Evolutionary conservation across 2,329 filamentous ascomycete genomes (phyloP).

Genomic region (Diaporthe sp.): DNA sequence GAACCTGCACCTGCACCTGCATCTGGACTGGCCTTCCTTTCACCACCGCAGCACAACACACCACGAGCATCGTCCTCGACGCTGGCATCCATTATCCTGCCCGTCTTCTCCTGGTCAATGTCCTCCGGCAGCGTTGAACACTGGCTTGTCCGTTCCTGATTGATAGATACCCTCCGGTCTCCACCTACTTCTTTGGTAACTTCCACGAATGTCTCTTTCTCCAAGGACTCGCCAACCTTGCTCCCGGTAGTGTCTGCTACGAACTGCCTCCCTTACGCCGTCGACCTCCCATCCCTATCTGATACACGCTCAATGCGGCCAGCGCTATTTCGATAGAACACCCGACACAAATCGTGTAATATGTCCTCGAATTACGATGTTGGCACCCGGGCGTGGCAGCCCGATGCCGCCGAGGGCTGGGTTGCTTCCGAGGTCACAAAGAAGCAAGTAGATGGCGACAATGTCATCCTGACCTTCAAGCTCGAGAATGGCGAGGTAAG

Average conservation of each 20-base stretch:
- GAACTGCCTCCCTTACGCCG: constrained; percentile 33
- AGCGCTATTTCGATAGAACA: constrained; percentile 19
- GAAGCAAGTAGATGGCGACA: constrained; percentile 86
- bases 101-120: constrained; percentile 30
- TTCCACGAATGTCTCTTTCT: constrained; percentile 42
- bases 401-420: constrained; percentile 96
- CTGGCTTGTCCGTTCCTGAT: constrained; percentile 35
- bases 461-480: constrained; percentile 88
- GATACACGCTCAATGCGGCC: constrained; percentile 32
- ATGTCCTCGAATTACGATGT: constrained; percentile 98
- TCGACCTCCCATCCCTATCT: constrained; percentile 20
- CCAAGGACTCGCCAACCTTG: constrained; percentile 40
- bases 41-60: constrained; percentile 24
- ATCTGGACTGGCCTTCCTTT: constrained; percentile 18
- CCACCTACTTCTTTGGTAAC: constrained; percentile 14
- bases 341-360: constrained; percentile 43
- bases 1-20: constrained; percentile 33
- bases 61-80: constrained; percentile 10
- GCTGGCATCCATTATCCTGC: not conserved
- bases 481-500: constrained; percentile 93
- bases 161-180: constrained; percentile 38
- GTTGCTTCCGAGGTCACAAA: constrained; percentile 93
- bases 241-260: constrained; percentile 41
- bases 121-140: constrained; percentile 31
- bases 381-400: constrained; percentile 98